These are phyloP conservation scores for Rubus idaeus DNA, from an alignment of 306 rosid genomes.

Conservation along the genomic window DNA sequence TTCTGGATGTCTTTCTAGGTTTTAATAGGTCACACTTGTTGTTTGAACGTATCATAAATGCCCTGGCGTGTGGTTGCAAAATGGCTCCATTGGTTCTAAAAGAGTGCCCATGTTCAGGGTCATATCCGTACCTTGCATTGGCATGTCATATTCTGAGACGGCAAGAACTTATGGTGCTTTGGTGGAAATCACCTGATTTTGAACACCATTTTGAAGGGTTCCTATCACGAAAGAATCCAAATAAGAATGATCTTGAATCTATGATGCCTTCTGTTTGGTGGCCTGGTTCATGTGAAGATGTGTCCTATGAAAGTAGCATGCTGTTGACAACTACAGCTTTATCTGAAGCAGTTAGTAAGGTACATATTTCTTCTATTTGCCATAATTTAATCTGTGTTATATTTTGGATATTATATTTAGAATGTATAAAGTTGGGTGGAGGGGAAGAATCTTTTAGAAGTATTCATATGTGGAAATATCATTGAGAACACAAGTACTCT, in stretches of 20 bases:
- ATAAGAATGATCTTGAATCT: slow-evolving; percentile 87
- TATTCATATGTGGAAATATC: not conserved
- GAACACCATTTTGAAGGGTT: slow-evolving; percentile 88
- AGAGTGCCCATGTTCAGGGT: slow-evolving; percentile 88
- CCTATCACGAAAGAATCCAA: slow-evolving; percentile 79
- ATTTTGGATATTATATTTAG: not conserved
- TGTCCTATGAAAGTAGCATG: slow-evolving; percentile 73
- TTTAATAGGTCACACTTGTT: slow-evolving; percentile 65
- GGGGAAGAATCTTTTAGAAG: not conserved
- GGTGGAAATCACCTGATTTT: slow-evolving; percentile 93
- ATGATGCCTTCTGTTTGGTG: slow-evolving; percentile 97
- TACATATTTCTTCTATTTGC: slow-evolving; percentile 24
- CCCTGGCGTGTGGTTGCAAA: slow-evolving; percentile 75
- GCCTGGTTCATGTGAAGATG: slow-evolving; percentile 91
- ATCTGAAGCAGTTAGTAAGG: slow-evolving; percentile 84
- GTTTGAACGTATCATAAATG: slow-evolving; percentile 71
- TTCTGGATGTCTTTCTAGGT: slow-evolving; percentile 66
- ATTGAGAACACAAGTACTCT: not conserved
- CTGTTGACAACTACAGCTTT: slow-evolving; percentile 76
- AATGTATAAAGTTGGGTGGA: not conserved
- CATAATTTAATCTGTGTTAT: not conserved
- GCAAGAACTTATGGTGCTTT: slow-evolving; percentile 84
- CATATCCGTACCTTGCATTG: slow-evolving; percentile 85
- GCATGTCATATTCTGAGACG: slow-evolving; percentile 76
- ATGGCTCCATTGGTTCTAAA: slow-evolving; percentile 56